These are phyloP conservation scores for Neurospora sp. DNA, from an alignment of 495 filamentous ascomycete genomes.

Conservation along the genomic window DNA sequence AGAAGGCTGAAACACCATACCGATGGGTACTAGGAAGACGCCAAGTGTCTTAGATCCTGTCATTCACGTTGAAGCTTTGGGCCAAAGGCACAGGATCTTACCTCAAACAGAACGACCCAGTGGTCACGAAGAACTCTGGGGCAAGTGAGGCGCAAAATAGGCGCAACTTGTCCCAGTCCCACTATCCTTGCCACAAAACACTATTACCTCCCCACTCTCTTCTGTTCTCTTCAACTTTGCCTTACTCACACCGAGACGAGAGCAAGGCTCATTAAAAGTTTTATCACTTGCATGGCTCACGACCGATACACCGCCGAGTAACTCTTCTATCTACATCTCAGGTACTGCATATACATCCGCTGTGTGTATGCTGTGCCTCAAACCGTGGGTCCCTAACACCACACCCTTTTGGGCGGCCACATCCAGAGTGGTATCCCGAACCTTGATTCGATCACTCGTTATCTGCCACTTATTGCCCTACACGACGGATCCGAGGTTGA, in stretches of 20 bases:
- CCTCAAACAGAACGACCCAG: not conserved
- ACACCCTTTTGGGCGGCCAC: not conserved
- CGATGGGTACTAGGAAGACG: not conserved
- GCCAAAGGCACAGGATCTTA: not conserved
- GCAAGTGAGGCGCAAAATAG: not conserved
- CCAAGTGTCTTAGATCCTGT: not conserved
- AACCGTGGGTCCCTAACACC: not conserved
- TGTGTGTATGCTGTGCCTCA: not conserved
- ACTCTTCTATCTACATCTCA: not conserved
- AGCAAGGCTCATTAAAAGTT: not conserved
- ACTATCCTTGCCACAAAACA: not conserved
- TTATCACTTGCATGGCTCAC: not conserved
- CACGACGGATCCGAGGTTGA: not conserved
- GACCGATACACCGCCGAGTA: not conserved
- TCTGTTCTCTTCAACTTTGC: not conserved
- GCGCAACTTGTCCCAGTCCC: not conserved
- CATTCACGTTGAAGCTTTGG: not conserved
- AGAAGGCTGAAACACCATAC: not conserved
- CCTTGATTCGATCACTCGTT: not conserved
- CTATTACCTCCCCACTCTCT: not conserved
- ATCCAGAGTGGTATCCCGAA: not conserved
- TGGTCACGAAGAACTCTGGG: not conserved
- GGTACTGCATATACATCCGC: not conserved
- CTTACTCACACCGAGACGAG: not conserved
- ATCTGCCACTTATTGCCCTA: not conserved